A percentile compares a stretch with the other conserved stretches of the same genome.
These are phyloP conservation scores for Kodamaea neixiangensis DNA, from an alignment of 805 yeast species.

Conservation along the genomic window DNA sequence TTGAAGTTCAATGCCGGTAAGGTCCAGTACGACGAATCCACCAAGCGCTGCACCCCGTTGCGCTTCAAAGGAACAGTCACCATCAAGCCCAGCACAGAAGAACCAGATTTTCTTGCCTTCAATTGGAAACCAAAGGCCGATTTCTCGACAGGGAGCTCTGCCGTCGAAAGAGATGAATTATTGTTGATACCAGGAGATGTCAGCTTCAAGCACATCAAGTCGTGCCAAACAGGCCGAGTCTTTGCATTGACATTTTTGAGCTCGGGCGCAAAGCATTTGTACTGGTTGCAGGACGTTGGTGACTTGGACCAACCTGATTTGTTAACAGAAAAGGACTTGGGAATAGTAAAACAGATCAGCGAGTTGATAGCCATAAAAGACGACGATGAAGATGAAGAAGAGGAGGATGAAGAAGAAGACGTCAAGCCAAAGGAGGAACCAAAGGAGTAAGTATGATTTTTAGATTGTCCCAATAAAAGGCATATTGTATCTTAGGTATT, in stretches of 20 bases:
- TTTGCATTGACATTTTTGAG: conserved; percentile 64
- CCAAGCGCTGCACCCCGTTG: conserved; percentile 67
- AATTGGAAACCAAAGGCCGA: conserved; percentile 70
- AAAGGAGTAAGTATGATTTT: conserved; percentile 17
- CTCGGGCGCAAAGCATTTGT: conserved; percentile 59
- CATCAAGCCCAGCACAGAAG: conserved; percentile 64
- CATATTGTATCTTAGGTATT: not conserved
- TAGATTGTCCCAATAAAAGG: not conserved
- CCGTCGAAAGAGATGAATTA: conserved; percentile 56
- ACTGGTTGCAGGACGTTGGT: conserved; percentile 79
- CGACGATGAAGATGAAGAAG: conserved; percentile 31
- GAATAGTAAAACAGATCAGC: conserved; percentile 48
- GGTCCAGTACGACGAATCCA: conserved; percentile 62
- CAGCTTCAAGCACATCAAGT: conserved; percentile 66
- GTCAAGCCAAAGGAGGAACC: conserved; percentile 20
- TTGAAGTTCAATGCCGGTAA: conserved; percentile 75
- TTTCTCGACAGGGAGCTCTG: conserved; percentile 38
- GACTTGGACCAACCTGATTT: conserved; percentile 60
- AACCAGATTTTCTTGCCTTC: conserved; percentile 69
- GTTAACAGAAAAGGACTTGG: conserved; percentile 60
- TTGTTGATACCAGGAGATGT: conserved; percentile 85
- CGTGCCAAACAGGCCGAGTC: conserved; percentile 78
- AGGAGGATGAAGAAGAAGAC: conserved; percentile 14
- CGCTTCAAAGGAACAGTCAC: conserved; percentile 67
- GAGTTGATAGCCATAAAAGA: conserved; percentile 47